These are phyloP conservation scores for Cutaneotrichosporon spelunceum DNA, from an alignment of 1,284 basidiomycete genomes.

Conservation along the genomic window DNA sequence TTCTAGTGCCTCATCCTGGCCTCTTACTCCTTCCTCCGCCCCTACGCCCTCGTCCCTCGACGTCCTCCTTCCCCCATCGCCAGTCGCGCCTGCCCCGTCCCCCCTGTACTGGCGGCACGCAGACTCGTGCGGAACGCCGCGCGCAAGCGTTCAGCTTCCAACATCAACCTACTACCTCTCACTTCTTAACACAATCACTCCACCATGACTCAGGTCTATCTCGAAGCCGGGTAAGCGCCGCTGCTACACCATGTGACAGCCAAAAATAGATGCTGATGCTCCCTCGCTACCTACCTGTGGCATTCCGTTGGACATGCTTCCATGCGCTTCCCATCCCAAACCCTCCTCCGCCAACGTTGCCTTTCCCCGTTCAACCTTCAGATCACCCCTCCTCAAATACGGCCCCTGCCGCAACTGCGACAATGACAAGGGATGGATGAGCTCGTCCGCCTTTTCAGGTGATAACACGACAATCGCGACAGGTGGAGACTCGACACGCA, in stretches of 20 bases:
- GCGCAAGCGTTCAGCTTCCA: neutral
- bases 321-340: neutral
- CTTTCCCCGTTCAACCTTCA: slow-evolving; percentile 10
- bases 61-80: neutral
- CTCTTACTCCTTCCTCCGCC: neutral
- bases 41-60: no score
- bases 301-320: neutral
- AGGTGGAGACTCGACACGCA: slow-evolving; percentile 1
- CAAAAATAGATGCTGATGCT: no score
- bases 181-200: neutral
- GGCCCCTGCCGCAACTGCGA: slow-evolving; percentile 35
- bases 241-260: no score
- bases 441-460: slow-evolving; percentile 1
- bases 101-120: neutral
- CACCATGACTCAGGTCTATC: neutral
- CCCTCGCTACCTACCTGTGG: no score
- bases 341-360: neutral
- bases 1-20: neutral
- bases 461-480: slow-evolving; percentile 6
- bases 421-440: slow-evolving; percentile 10
- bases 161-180: neutral
- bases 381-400: slow-evolving; percentile 36
- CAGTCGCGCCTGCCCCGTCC: neutral
- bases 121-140: neutral
- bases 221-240: neutral